Conservation (phyloP, 2,329 filamentous ascomycete genomes). For the Cordyceps fumosorosea region DNA sequence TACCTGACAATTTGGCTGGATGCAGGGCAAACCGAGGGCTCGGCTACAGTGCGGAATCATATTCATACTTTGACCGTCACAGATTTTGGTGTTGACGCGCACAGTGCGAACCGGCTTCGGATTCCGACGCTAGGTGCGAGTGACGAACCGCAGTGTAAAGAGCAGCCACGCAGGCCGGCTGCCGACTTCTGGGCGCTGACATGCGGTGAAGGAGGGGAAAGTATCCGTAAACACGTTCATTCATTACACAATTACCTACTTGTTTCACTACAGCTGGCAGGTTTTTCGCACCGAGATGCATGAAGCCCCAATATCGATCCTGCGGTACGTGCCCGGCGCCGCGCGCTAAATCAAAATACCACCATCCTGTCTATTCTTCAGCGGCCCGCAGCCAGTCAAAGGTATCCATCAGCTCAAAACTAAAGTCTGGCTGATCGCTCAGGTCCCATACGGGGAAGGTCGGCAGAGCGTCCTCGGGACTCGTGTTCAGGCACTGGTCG, state of each 20-base stretch:
- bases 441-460: constrained; percentile 29
- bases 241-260: background rate
- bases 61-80: background rate
- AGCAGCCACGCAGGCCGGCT: background rate
- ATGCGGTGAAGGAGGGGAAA: background rate
- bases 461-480: constrained; percentile 17
- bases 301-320: background rate
- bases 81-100: background rate
- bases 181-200: background rate
- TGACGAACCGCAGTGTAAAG: background rate
- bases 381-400: constrained; percentile 30
- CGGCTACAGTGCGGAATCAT: background rate
- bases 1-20: background rate
- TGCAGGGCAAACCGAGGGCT: background rate
- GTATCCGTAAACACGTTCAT: background rate
- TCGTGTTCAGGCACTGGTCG: constrained; percentile 40
- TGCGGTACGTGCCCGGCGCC: constrained; percentile 9
- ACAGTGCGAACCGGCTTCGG: background rate
- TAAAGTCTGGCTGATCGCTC: constrained; percentile 25
- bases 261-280: background rate
- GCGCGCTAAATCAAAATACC: background rate
- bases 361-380: background rate
- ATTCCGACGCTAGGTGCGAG: background rate
- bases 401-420: constrained; percentile 35
- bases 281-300: background rate